Base-by-base conservation (phyloP, 805 yeast genomes). In the Yamadazyma laniorum region DNA sequence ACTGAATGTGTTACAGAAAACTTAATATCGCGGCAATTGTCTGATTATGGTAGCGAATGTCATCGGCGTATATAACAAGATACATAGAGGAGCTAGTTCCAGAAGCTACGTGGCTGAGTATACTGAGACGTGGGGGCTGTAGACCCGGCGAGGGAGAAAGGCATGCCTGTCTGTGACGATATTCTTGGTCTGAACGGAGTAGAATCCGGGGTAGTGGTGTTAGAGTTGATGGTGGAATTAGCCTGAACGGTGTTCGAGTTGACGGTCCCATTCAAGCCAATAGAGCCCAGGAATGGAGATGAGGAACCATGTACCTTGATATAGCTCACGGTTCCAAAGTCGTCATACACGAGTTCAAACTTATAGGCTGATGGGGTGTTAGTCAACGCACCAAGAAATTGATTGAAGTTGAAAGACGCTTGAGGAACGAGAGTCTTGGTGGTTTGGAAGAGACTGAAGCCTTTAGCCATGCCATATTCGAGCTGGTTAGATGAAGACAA, bases 261-360 rank as follows among this genome's bases (percentile, higher is more conserved):
- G 9, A 6, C 23, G 6, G 6, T 6, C 9, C 23, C 23, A 9
- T 21, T 21, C 9, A 21, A 21, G 23, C 9, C 9, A 9, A 21
- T 21, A 21, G 23, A 21, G 23, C 23, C 9, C 9, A 7, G 23
- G 23, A 7, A 21, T 13, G 40, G 36, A 9, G 35, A 18, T 6
- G 30, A 21, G 13, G 15, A 14, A 12, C 33, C 40, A 7, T 41
- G 43, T 15, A 60, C 59, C 45, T 67, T 66, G 25, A 74, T 58
- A 45, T 64, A 71, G 6, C 65, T 61, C 3, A 74, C 72, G n/a
- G 59, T 62, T 1, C 74, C 73, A 29, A 63, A 54, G 39, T 72
- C 74, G 44, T 74, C 78, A 47, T 66, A 68, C 16, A 67, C 48
- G 29, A 72, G 53, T 16, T 72, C 75, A 48, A 74, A 75, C 17